These are phyloP conservation scores for Linanthus parryae DNA, from an alignment of 148 eudicot species.

Conservation along the genomic window DNA sequence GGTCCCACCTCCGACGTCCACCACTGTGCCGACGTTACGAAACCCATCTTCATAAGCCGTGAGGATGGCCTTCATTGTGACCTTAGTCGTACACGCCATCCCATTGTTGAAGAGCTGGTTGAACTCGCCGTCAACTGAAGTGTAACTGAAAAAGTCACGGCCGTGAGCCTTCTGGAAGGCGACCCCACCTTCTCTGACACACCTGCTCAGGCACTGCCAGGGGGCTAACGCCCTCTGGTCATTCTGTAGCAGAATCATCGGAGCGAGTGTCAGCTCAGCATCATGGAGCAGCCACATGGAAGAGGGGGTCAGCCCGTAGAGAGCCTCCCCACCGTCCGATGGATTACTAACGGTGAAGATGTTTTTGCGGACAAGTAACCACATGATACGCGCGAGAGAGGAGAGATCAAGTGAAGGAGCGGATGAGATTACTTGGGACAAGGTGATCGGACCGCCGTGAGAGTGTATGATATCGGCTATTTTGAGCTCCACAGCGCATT, in stretches of 20 bases:
- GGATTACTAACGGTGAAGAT: conserved; percentile 4
- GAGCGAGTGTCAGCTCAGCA: conserved; percentile 21
- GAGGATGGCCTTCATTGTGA: too few relatives aligned
- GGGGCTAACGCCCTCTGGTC: conserved; percentile 11
- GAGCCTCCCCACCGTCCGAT: too few relatives aligned
- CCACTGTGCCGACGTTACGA: too few relatives aligned
- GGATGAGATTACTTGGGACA: background rate
- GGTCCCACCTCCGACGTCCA: too few relatives aligned
- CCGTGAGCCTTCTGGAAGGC: too few relatives aligned
- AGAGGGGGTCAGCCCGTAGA: conserved; percentile 34
- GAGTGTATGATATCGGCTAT: conserved; percentile 2
- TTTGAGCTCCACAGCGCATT: conserved; percentile 2
- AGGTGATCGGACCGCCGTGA: conserved; percentile 1
- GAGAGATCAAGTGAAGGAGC: background rate
- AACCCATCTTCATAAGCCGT: too few relatives aligned
- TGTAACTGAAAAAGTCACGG: too few relatives aligned
- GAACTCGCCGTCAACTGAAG: too few relatives aligned
- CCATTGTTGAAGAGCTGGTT: too few relatives aligned
- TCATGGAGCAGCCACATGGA: conserved; percentile 25
- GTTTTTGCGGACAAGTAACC: background rate
- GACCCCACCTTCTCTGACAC: conserved; percentile 13
- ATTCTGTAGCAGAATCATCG: conserved; percentile 15
- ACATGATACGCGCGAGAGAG: conserved; percentile 1
- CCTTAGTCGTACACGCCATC: too few relatives aligned
- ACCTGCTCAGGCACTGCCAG: conserved; percentile 15